Conservation (phyloP, 1,284 basidiomycete species). For the Peniophora sp. region DNA sequence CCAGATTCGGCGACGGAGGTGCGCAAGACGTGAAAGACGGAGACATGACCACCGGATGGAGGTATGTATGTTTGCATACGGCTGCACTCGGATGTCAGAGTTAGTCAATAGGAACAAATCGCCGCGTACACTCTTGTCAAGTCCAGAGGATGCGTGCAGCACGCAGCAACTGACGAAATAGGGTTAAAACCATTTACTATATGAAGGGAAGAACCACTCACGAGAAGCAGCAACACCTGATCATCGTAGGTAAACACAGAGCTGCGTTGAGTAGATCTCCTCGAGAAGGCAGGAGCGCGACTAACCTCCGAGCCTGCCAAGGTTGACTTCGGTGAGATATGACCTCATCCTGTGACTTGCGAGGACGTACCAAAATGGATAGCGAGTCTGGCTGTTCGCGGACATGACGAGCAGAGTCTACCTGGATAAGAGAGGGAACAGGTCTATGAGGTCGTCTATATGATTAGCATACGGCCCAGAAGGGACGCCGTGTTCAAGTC, state of each 20-base stretch:
- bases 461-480: too few species aligned
- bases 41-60: slow-evolving; percentile 37
- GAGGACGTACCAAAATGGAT: slow-evolving; percentile 53
- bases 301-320: slow-evolving; percentile 66
- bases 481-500: too few species aligned
- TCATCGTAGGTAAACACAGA: background rate
- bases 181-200: slow-evolving; percentile 3
- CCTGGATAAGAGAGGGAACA: too few species aligned
- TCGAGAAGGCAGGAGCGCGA: slow-evolving; percentile 1
- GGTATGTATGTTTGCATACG: slow-evolving; percentile 70
- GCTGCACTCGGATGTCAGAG: slow-evolving; percentile 25
- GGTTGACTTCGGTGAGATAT: slow-evolving; percentile 7
- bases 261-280: background rate
- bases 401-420: background rate
- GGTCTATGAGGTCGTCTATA: too few species aligned
- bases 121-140: slow-evolving; percentile 73
- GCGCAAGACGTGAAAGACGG: slow-evolving; percentile 50
- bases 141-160: slow-evolving; percentile 81
- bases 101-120: background rate
- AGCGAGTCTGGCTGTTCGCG: slow-evolving; percentile 13
- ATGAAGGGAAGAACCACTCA: slow-evolving; percentile 29
- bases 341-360: slow-evolving; percentile 5
- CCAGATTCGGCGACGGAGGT: slow-evolving; percentile 54
- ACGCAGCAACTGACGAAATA: slow-evolving; percentile 64
- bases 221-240: slow-evolving; percentile 71